Percentiles rank a stretch among this genome's conserved stretches.
Evolutionary conservation across 2,329 filamentous ascomycete genomes (phyloP).

Genomic region (Geoglossum cookeanum): DNA sequence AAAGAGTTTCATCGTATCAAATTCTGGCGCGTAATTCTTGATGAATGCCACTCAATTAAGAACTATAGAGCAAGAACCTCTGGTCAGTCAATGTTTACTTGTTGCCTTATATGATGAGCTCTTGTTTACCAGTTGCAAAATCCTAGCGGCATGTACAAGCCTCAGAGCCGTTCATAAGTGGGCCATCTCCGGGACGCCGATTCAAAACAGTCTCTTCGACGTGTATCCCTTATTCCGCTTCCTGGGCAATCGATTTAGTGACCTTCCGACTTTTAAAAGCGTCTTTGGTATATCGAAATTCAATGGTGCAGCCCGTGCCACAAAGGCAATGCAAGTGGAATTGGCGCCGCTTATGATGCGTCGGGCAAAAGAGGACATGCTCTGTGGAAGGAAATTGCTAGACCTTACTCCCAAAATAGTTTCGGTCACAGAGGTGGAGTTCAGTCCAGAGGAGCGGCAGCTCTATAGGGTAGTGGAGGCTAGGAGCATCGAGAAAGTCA

Average conservation of each 20-base stretch:
- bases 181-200: constrained; percentile 43
- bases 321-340: constrained; percentile 47
- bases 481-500: constrained; percentile 59
- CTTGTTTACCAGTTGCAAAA: not conserved
- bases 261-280: constrained; percentile 52
- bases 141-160: not conserved
- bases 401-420: not conserved
- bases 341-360: constrained; percentile 69
- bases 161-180: not conserved
- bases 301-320: constrained; percentile 33
- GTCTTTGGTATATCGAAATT: constrained; percentile 48
- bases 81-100: not conserved
- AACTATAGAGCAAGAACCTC: not conserved
- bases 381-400: constrained; percentile 30
- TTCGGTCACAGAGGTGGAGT: constrained; percentile 32
- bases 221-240: constrained; percentile 66
- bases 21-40: not conserved
- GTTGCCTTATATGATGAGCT: not conserved
- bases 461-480: constrained; percentile 55
- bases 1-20: not conserved
- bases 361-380: constrained; percentile 72
- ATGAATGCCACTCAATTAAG: not conserved
- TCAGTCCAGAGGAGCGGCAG: constrained; percentile 59
- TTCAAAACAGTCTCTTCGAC: constrained; percentile 67
- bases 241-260: constrained; percentile 55